These are phyloP conservation scores for Colletotrichum salicis DNA, from an alignment of 2,329 filamentous ascomycete genomes.

Conservation along the genomic window DNA sequence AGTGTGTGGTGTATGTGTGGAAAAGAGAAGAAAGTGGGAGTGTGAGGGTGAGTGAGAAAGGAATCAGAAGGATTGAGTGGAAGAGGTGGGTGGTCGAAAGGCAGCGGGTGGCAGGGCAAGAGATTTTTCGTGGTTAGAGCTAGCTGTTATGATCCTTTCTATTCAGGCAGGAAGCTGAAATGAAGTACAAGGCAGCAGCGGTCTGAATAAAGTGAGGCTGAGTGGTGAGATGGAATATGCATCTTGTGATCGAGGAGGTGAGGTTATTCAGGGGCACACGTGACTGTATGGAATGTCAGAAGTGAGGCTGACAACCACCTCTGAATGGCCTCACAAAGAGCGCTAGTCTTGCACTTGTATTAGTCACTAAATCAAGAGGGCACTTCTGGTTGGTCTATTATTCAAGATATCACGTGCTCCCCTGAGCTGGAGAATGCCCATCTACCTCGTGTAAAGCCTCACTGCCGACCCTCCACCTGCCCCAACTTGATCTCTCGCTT, in stretches of 20 bases:
- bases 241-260: background rate
- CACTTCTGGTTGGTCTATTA: background rate
- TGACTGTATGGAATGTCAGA: background rate
- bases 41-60: background rate
- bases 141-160: background rate
- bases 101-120: background rate
- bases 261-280: background rate
- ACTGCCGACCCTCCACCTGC: background rate
- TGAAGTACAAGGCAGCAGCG: background rate
- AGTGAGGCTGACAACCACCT: background rate
- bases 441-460: background rate
- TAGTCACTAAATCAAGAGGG: background rate
- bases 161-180: background rate
- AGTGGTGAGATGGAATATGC: background rate
- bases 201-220: no score
- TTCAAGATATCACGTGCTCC: background rate
- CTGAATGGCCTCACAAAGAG: background rate
- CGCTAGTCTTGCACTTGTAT: background rate
- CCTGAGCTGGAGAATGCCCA: no score
- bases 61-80: background rate
- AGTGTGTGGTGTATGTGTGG: background rate
- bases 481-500: background rate
- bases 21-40: background rate
- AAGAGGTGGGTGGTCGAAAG: background rate
- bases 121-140: background rate